Conservation (phyloP, 208 protist genomes). For the Acanthamoeba comandoni region DNA sequence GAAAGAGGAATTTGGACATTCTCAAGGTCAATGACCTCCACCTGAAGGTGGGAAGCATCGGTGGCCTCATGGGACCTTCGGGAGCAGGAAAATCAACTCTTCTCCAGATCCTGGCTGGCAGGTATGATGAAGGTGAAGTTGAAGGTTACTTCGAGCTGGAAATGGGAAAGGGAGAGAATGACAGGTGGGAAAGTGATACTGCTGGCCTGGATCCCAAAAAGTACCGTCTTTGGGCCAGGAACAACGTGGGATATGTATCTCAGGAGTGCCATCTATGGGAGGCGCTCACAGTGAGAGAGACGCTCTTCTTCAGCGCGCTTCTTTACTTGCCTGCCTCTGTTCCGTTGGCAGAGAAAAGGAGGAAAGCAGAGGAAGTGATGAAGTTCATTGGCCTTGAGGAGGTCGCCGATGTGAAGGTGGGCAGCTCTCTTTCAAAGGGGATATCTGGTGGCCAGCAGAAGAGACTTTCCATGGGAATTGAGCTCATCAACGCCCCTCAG, state of each 20-base stretch:
- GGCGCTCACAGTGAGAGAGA: not conserved
- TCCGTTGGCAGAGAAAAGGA: not conserved
- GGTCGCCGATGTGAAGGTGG: not conserved
- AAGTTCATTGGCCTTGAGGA: not conserved
- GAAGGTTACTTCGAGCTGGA: not conserved
- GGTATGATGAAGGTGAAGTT: not conserved
- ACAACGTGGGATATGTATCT: not conserved
- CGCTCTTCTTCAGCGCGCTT: not conserved
- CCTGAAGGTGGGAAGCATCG: no score
- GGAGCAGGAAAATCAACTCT: constrained; percentile 12
- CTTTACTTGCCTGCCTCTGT: not conserved
- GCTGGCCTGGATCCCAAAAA: no score
- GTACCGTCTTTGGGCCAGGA: no score
- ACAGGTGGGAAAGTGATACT: no score
- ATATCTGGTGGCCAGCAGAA: constrained; percentile 79
- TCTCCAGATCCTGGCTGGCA: not conserved
- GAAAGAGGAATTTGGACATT: no score
- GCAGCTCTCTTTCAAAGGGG: not conserved
- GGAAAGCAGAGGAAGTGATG: not conserved
- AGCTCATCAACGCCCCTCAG: constrained; percentile 73
- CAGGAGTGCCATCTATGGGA: not conserved
- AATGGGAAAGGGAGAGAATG: not conserved
- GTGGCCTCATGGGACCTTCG: not conserved
- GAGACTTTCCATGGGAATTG: constrained; percentile 81
- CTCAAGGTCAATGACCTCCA: no score